phyloP scores from a whole-genome alignment of 2,329 filamentous ascomycete species.

The Neofusicoccum parvum region DNA sequence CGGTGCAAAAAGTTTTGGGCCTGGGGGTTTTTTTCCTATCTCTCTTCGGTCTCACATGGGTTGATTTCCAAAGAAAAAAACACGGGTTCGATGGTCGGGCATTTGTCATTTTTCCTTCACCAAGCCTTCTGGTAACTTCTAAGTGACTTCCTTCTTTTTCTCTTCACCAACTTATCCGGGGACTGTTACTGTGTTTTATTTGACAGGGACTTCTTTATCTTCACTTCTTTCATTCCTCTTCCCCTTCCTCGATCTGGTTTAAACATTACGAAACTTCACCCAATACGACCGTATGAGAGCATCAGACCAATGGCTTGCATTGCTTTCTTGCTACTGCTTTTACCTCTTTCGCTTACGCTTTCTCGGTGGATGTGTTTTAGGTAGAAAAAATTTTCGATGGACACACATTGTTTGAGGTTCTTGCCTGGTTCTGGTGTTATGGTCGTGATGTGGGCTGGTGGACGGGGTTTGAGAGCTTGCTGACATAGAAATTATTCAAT shows the following conservation, averaged over 20 bases:
- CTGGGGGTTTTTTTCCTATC: conserved; percentile 1
- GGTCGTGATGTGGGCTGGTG: too few species aligned
- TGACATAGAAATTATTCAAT: too few species aligned
- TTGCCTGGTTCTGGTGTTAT: too few species aligned
- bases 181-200: neutral
- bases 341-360: neutral
- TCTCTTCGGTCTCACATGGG: neutral
- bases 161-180: neutral
- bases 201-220: neutral
- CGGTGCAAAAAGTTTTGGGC: conserved; percentile 20
- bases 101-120: neutral
- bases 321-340: neutral
- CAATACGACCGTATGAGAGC: neutral
- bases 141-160: neutral
- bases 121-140: neutral
- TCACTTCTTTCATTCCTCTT: neutral
- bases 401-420: too few species aligned
- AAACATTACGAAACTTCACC: neutral
- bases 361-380: neutral
- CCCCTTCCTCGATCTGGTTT: neutral
- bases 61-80: neutral
- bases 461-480: too few species aligned
- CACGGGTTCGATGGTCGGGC: neutral
- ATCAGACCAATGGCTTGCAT: neutral
- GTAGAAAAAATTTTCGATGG: neutral